Evolutionary conservation across 2,329 filamentous ascomycete species (phyloP), one percentile per base, ranked within the genome.

Genomic region (Aspergillus piperis): DNA sequence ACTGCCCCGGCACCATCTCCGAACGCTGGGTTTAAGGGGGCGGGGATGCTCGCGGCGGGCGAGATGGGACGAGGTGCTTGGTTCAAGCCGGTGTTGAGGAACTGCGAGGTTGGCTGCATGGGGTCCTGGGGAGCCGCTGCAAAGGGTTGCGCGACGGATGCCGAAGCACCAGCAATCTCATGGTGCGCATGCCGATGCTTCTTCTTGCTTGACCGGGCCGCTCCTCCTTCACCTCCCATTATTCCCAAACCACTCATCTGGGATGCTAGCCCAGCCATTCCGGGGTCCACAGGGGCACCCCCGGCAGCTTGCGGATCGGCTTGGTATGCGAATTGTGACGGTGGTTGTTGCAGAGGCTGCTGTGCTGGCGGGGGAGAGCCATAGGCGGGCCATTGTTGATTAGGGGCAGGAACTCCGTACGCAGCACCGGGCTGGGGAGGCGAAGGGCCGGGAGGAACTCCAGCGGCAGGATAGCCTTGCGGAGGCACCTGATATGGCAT

Each of bases 121-220:
- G 59, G 15, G n/a, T 59, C 62, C 19, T 21, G 51, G 10, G 59
- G 54, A 6, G 42, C 54, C 62, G 86, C 88, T 72, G 89, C 88
- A 78, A 90, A 90, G 10, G 86, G 80, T 70, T 90, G 87, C 53
- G 87, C 57, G 11, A 65, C 62, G 23, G 65, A 58, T 27, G 62
- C 86, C 5, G 82, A 82, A 11, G 88, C 83, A 21, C 90, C 86
- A 65, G 94, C 91, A 56, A 98, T 86, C 41, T 87, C 89, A 76
- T 98, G 94, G 76, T 96, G 90, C 64, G 93, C 94, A 78, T 98
- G 94, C 61, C 92, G 87, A 75, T 97, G 90, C 84, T 96, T 97
- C 86, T 96, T 98, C 83, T 93, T 90, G 54, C 80, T 77, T 39
- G 75, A 66, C 74, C 87, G 79, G 54, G 73, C 67, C 56, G 41